Evolutionary conservation across 1,284 basidiomycete genomes (phyloP).

Genomic region (Trichosporon coremiiforme): DNA sequence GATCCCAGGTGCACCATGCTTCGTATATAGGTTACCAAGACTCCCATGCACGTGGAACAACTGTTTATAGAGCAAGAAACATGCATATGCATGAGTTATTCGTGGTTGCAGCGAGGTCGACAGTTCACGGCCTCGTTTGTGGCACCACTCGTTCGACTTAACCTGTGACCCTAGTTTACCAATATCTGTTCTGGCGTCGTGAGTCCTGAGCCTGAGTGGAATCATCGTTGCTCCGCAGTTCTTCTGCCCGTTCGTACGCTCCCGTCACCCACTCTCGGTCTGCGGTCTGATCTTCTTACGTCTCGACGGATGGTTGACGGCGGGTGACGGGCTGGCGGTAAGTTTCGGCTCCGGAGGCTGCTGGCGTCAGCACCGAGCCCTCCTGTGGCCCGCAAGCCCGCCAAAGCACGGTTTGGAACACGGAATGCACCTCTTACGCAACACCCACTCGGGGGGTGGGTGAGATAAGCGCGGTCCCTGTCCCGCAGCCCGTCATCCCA

Average conservation of each 20-base stretch:
- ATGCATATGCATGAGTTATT: too few relatives aligned
- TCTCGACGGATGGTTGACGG: background rate
- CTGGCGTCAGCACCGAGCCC: background rate
- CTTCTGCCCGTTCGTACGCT: background rate
- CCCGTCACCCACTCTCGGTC: too few relatives aligned
- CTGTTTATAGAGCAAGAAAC: too few relatives aligned
- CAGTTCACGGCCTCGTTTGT: too few relatives aligned
- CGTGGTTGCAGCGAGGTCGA: too few relatives aligned
- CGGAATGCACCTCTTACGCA: background rate
- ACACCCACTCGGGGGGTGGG: background rate
- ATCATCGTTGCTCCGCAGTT: background rate
- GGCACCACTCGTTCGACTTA: too few relatives aligned
- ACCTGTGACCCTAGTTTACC: too few relatives aligned
- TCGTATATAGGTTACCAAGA: too few relatives aligned
- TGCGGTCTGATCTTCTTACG: background rate
- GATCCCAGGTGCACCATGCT: too few relatives aligned
- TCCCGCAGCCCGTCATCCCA: background rate
- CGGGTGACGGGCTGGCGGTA: background rate
- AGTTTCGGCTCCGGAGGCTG: background rate
- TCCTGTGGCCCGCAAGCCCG: too few relatives aligned
- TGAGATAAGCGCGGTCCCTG: constrained; percentile 18
- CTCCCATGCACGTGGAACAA: too few relatives aligned
- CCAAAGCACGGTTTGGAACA: background rate
- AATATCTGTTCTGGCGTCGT: too few relatives aligned
- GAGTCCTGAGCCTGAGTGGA: background rate